Percentiles rank a stretch among this genome's conserved stretches.
phyloP scores from a whole-genome alignment of 2,329 filamentous ascomycete genomes.

The Fonsecaea nubica region DNA sequence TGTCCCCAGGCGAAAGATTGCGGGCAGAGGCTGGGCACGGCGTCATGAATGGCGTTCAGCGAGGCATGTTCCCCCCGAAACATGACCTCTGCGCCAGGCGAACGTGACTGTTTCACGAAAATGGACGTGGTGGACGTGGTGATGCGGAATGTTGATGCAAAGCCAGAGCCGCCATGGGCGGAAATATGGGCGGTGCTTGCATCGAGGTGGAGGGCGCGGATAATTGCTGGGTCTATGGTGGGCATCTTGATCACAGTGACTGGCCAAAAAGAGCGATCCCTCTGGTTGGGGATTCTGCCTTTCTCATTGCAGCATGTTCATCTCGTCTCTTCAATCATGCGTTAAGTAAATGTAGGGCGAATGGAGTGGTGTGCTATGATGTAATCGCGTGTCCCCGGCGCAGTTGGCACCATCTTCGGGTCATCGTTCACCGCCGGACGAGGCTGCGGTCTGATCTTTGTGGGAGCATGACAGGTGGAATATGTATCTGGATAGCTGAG shows the following conservation, averaged over 20 bases:
- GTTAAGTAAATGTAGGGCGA: background rate
- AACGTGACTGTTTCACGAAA: constrained; percentile 50
- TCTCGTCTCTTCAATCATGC: background rate
- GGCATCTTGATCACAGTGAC: background rate
- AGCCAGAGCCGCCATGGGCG: constrained; percentile 50
- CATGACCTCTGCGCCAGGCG: constrained; percentile 48
- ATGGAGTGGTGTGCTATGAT: background rate
- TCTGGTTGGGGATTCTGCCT: background rate
- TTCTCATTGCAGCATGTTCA: background rate
- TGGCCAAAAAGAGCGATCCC: constrained; percentile 24
- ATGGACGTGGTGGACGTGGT: constrained; percentile 45
- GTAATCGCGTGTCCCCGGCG: background rate
- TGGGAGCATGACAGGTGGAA: no score
- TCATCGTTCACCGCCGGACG: background rate
- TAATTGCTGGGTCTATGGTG: constrained; percentile 43
- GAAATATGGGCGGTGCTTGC: constrained; percentile 47
- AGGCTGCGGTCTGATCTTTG: background rate
- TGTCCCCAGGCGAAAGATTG: constrained; percentile 74
- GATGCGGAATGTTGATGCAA: constrained; percentile 54
- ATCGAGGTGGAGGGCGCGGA: constrained; percentile 48
- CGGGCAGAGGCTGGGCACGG: constrained; percentile 77
- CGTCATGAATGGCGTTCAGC: constrained; percentile 77
- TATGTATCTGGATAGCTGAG: no score
- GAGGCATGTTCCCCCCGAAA: constrained; percentile 77
- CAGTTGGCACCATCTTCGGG: background rate